phyloP scores from a whole-genome alignment of 805 yeast genomes.

The Ogataea salicorniae region DNA sequence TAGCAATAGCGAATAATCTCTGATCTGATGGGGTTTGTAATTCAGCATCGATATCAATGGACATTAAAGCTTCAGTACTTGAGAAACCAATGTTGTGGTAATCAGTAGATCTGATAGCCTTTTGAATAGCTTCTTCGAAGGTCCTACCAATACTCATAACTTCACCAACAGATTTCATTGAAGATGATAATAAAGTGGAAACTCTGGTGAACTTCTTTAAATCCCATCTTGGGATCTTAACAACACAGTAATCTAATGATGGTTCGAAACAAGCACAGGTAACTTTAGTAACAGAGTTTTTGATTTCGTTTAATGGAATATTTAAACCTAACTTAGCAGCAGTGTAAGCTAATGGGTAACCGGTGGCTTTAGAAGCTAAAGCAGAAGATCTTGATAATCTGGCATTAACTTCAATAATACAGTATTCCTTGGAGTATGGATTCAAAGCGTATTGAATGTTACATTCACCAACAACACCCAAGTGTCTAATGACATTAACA shows the following conservation, averaged over 20 bases:
- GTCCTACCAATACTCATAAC: constrained; percentile 98
- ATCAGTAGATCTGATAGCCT: constrained; percentile 94
- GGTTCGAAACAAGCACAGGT: constrained; percentile 98
- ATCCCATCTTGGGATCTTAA: constrained; percentile 99
- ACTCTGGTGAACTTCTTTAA: constrained; percentile 92
- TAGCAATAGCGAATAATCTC: constrained; percentile 93
- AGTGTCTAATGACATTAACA: constrained; percentile 91
- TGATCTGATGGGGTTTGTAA: constrained; percentile 97
- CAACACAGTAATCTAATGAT: constrained; percentile 92
- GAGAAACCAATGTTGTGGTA: constrained; percentile 94
- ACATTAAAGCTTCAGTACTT: constrained; percentile 77
- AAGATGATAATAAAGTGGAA: constrained; percentile 77
- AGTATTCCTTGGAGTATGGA: constrained; percentile 89
- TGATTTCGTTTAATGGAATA: constrained; percentile 85
- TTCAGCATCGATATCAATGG: constrained; percentile 88
- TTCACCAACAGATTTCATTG: constrained; percentile 99
- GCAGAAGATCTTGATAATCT: constrained; percentile 98
- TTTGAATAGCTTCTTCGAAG: constrained; percentile 95
- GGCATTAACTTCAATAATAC: constrained; percentile 97
- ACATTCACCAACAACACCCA: constrained; percentile 99
- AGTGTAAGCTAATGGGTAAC: constrained; percentile 95
- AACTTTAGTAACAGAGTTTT: constrained; percentile 87
- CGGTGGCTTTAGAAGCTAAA: constrained; percentile 97
- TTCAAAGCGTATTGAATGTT: constrained; percentile 95
- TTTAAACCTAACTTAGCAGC: constrained; percentile 96